Percentiles rank a stretch among this genome's conserved stretches.
These are phyloP conservation scores for Eragrostis nindensis DNA, from an alignment of 176 grass and related monocot genomes.

Conservation along the genomic window DNA sequence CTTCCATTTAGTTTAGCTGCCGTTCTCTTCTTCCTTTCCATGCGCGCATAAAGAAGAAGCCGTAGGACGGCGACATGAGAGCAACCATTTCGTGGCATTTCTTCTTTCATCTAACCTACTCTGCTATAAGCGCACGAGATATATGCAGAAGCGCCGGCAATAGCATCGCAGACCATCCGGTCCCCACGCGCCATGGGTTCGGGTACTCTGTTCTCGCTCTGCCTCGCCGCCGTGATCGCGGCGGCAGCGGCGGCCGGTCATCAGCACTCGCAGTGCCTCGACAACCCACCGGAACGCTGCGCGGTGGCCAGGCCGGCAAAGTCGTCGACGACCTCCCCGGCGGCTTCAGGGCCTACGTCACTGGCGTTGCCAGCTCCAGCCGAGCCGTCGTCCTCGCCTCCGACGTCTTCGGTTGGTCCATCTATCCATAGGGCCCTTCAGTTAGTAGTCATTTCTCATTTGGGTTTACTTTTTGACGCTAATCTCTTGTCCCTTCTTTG, in stretches of 20 bases:
- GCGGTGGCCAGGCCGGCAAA: background rate
- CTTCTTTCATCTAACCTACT: too few species aligned
- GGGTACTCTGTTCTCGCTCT: background rate
- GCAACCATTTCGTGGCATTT: background rate
- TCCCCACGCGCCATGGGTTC: background rate
- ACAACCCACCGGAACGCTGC: background rate
- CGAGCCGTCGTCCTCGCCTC: slow-evolving; percentile 33
- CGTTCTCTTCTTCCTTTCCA: too few species aligned
- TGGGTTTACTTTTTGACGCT: background rate
- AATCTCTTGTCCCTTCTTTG: background rate
- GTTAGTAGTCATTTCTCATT: background rate
- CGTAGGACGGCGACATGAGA: background rate
- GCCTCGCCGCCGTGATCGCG: background rate
- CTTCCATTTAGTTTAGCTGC: too few species aligned
- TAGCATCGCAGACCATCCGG: background rate
- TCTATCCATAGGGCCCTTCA: background rate
- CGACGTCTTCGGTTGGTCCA: slow-evolving; percentile 29
- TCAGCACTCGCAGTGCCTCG: background rate
- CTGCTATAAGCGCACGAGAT: background rate
- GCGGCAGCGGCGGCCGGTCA: background rate
- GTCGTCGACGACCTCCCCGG: slow-evolving; percentile 23
- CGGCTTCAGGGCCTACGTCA: slow-evolving; percentile 46
- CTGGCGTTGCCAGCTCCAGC: slow-evolving; percentile 10
- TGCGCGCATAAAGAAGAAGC: too few species aligned
- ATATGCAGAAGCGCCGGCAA: background rate